Evolutionary conservation across 208 protist species (phyloP).

Genomic region (Trypanosomatidae sp.): DNA sequence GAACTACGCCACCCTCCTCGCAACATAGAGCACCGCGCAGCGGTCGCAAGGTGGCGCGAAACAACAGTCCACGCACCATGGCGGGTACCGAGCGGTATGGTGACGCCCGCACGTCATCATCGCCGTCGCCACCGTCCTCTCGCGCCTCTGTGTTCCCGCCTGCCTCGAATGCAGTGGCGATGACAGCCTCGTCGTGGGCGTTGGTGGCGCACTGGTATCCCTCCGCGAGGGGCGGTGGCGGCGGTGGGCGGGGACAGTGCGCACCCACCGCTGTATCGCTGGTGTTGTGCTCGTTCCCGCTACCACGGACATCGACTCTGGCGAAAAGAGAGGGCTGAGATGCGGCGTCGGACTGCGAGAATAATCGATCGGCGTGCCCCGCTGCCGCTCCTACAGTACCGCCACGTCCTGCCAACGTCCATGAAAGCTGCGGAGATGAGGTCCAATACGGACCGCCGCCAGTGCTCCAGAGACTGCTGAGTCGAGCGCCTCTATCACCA

Average conservation of each 20-base stretch:
- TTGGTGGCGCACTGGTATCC: background rate
- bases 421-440: background rate
- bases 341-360: constrained; percentile 3
- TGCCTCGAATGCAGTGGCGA: background rate
- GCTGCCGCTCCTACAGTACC: background rate
- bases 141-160: background rate
- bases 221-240: background rate
- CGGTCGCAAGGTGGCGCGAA: constrained; percentile 32
- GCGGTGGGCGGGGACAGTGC: constrained; percentile 3
- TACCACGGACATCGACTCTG: background rate
- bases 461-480: background rate
- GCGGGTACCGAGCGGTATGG: background rate
- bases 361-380: background rate
- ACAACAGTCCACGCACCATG: constrained; percentile 16
- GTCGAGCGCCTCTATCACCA: background rate
- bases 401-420: background rate
- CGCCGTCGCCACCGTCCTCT: background rate
- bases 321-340: background rate
- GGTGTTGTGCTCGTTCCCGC: background rate
- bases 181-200: background rate
- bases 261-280: background rate
- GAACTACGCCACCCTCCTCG: constrained; percentile 35
- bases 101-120: background rate
- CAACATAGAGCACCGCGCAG: constrained; percentile 26
- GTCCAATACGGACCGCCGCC: background rate